Evolutionary conservation across 2,329 filamentous ascomycete genomes (phyloP), one percentile per base, ranked within the genome.

Genomic region (Lachnellula suecica): DNA sequence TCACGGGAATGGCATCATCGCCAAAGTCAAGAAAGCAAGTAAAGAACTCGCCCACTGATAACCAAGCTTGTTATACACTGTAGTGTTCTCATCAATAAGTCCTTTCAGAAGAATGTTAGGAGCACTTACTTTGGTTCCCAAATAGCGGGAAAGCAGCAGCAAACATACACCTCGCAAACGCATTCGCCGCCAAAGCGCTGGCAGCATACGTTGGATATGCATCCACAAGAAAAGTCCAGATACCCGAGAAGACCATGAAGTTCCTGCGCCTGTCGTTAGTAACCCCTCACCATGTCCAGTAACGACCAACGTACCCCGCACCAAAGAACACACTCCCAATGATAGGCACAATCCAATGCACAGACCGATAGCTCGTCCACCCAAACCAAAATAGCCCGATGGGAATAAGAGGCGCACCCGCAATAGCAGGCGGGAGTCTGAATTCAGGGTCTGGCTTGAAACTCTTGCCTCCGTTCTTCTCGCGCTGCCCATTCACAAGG

Each of bases 381-480:
- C 83, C 89, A 71, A 96, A 96, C 73, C 89, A 90, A 69, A 96
- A 95, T 17, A 97, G 72, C 10, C 89, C 89, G 49, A 88, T 74
- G 4, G 91, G 89, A 40, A 93, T 88, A 9, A 95, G 70, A 35
- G 90, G 71, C 1, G 84, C 84, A n/a, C 91, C 91, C 7, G 78
- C 66, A 48, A 91, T 86, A 25, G 84, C 81, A 23, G 88, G 83
- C 4, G 89, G 88, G 40, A 96, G 79, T 55, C 90, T 84, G 72
- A 87, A 94, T 72, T 96, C 92, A 15, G 92, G 91, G 74, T 95
- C 89, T 51, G 83, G 85, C 47, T 79, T 74, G 49, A 31, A 11
- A 11, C 49, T 34, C 44, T 48, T 35, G 4, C 72, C 63, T 53
- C 79, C 79, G 40, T 76, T 77, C 68, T 79, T 73, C 60, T 37